phyloP scores from a whole-genome alignment of 1,284 basidiomycete species.

The Ganoderma lucidum region DNA sequence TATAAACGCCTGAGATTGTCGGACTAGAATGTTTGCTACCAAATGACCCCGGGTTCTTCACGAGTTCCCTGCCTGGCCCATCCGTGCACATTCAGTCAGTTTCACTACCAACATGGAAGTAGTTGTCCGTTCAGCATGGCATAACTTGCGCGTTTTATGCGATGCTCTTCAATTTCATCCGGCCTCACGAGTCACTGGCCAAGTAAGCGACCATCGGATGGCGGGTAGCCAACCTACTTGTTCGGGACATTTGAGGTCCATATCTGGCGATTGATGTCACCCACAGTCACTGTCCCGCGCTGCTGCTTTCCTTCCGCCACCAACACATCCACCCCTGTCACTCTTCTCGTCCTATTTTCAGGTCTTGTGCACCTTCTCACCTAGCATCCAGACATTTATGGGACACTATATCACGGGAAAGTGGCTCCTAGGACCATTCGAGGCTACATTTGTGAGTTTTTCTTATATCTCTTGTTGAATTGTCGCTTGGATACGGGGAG shows the following conservation, averaged over 20 bases:
- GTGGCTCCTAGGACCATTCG: neutral
- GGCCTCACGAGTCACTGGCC: neutral
- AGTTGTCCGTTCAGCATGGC: no score
- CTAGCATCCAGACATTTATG: neutral
- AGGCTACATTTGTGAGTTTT: neutral
- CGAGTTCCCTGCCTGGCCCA: neutral
- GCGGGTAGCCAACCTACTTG: conserved; percentile 1
- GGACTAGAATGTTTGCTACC: neutral
- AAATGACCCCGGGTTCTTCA: neutral
- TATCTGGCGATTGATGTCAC: neutral
- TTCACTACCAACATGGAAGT: neutral
- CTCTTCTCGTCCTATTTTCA: neutral
- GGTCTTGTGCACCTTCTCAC: neutral
- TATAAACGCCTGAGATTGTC: neutral
- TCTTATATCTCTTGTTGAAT: neutral
- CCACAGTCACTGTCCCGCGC: neutral
- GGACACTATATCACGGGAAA: neutral
- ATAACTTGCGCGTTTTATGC: neutral
- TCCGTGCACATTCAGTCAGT: neutral
- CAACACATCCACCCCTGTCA: neutral
- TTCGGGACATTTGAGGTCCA: neutral
- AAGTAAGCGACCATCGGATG: neutral
- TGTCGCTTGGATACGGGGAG: neutral
- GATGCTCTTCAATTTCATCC: neutral
- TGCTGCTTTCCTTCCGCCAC: neutral